Evolutionary conservation across 1,139 yeast species (phyloP).

Genomic region (Pichia cactophila): DNA sequence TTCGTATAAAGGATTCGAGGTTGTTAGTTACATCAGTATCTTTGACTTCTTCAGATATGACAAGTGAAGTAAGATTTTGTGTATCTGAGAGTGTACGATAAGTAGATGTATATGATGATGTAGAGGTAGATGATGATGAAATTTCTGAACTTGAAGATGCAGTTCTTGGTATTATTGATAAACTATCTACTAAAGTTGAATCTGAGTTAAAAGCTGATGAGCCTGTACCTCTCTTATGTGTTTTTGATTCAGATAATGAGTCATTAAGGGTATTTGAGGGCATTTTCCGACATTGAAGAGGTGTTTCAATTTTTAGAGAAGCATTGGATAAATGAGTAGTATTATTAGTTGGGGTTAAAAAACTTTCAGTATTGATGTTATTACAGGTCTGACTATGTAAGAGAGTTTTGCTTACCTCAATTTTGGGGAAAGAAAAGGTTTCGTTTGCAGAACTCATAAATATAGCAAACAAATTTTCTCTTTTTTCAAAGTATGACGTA

Average conservation of each 20-base stretch:
- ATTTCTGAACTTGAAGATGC: conserved; percentile 7
- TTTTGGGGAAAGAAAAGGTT: neutral
- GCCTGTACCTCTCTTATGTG: conserved; percentile 8
- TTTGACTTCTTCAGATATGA: neutral
- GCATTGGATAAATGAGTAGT: too few species aligned
- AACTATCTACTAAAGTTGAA: conserved; percentile 10
- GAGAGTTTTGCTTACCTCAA: neutral
- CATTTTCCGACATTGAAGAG: neutral
- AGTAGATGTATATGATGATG: neutral
- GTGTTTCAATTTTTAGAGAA: neutral
- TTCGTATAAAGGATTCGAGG: neutral
- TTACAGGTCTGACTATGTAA: neutral
- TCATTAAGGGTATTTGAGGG: neutral
- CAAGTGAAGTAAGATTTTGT: conserved; percentile 4
- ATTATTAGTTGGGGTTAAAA: neutral
- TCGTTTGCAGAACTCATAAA: neutral
- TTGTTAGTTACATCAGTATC: neutral
- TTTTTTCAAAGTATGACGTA: neutral
- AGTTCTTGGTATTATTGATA: neutral
- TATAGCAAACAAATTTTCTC: neutral
- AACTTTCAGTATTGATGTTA: neutral
- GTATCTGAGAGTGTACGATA: neutral
- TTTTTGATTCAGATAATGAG: neutral
- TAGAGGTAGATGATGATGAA: neutral
- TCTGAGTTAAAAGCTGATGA: conserved; percentile 10